Evolutionary conservation across 345 rosid genomes (phyloP).

Genomic region (Camelina laxa): DNA sequence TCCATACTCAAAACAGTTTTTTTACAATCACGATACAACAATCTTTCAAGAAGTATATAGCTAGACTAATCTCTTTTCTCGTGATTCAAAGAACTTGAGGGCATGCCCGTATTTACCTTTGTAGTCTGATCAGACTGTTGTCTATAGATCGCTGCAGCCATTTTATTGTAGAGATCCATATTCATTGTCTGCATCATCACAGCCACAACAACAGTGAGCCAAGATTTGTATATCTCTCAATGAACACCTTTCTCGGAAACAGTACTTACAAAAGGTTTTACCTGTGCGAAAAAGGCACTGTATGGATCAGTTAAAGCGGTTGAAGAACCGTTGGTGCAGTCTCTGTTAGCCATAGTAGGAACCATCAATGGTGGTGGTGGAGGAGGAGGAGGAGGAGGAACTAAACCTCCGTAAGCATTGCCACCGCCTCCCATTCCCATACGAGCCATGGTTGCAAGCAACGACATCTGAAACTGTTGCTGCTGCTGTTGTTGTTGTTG

Average conservation of each 20-base stretch:
- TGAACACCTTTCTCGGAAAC: background rate
- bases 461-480: slow-evolving; percentile 58
- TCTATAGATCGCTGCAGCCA: slow-evolving; percentile 57
- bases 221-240: slow-evolving; percentile 4
- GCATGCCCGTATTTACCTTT: slow-evolving; percentile 44
- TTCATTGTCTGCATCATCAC: slow-evolving; percentile 41
- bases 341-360: slow-evolving; percentile 40
- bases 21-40: slow-evolving; percentile 22
- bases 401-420: slow-evolving; percentile 47
- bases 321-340: slow-evolving; percentile 39
- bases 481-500: slow-evolving; percentile 35
- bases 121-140: slow-evolving; percentile 57
- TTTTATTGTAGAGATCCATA: slow-evolving; percentile 33
- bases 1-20: slow-evolving; percentile 9
- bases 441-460: slow-evolving; percentile 51
- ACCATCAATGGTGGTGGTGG: slow-evolving; percentile 43
- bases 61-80: slow-evolving; percentile 43
- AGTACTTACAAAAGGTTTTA: slow-evolving; percentile 11
- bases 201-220: slow-evolving; percentile 27
- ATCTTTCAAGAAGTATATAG: background rate
- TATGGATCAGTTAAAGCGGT: slow-evolving; percentile 50
- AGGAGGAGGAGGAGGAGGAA: slow-evolving; percentile 39
- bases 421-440: slow-evolving; percentile 52
- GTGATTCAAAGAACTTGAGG: slow-evolving; percentile 40
- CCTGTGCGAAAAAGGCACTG: slow-evolving; percentile 57